A percentile compares a stretch with the other conserved stretches of the same genome.
Evolutionary conservation across 768 basidiomycete genomes (phyloP).

Genomic region (Amyloporia xantha): DNA sequence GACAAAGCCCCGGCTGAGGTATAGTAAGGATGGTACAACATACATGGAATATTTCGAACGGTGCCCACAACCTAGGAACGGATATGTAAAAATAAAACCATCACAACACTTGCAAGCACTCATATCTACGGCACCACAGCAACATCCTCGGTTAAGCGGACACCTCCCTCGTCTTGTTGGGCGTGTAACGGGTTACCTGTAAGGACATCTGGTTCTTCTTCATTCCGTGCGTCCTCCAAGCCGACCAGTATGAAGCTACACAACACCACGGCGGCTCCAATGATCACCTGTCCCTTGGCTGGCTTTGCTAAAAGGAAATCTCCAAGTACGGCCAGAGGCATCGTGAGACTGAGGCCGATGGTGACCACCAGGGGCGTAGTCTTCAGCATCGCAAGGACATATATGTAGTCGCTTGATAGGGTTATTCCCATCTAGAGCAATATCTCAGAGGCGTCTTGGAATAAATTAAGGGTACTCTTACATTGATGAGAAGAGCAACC

Average conservation of each 20-base stretch:
- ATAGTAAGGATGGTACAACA: no score
- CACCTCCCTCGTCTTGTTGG: neutral
- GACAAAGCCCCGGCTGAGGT: no score
- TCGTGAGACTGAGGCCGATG: constrained; percentile 87
- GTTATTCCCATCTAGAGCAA: constrained; percentile 71
- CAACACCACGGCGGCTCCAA: constrained; percentile 75
- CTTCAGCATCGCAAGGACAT: constrained; percentile 90
- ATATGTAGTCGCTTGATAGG: constrained; percentile 77
- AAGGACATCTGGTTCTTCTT: constrained; percentile 16
- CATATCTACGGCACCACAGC: neutral
- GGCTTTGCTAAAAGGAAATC: constrained; percentile 62
- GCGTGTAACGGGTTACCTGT: neutral
- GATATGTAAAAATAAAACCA: no score
- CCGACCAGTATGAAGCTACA: constrained; percentile 74
- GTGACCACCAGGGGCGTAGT: constrained; percentile 94
- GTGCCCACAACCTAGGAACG: no score
- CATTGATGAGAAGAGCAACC: constrained; percentile 48
- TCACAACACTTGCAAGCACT: no score
- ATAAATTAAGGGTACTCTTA: constrained; percentile 24
- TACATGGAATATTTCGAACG: no score
- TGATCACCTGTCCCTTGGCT: constrained; percentile 49
- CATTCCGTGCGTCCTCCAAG: constrained; percentile 36
- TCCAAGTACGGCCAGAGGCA: constrained; percentile 84
- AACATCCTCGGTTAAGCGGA: neutral
- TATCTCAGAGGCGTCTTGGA: neutral